Percentiles rank a stretch among this genome's conserved stretches.
Conservation (phyloP, 2,329 filamentous ascomycete genomes). For the Thelonectria blattea region DNA sequence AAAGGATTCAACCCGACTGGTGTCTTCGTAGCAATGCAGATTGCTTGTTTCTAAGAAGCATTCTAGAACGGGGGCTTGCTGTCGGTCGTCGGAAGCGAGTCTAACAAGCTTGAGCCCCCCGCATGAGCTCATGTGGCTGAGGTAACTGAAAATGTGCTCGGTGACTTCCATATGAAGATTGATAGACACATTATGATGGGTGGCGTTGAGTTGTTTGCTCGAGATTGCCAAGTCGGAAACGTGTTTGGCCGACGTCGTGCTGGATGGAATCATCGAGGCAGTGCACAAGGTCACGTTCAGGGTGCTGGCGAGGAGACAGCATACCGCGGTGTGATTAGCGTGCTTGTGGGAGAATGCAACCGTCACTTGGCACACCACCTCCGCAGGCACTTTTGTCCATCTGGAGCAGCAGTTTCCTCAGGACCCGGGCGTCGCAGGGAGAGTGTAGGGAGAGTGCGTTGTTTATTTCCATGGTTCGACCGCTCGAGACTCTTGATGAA, state of each 20-base stretch:
- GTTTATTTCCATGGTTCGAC: conserved; percentile 1
- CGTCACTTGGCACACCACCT: conserved; percentile 4
- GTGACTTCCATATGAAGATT: conserved; percentile 6
- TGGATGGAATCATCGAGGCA: conserved; percentile 9
- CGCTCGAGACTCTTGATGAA: background rate
- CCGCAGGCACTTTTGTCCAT: background rate
- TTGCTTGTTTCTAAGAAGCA: conserved; percentile 4
- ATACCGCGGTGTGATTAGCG: background rate
- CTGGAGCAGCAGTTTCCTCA: conserved; percentile 1
- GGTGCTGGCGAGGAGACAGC: background rate
- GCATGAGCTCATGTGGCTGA: background rate
- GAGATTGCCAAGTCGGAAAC: conserved; percentile 2
- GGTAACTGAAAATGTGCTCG: background rate
- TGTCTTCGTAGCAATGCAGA: background rate
- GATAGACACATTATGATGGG: background rate
- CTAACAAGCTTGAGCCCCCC: background rate
- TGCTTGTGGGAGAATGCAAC: background rate
- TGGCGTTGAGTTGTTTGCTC: background rate
- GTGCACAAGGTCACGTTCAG: conserved; percentile 19
- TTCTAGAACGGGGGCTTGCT: conserved; percentile 6
- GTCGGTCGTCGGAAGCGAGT: background rate
- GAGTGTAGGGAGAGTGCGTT: background rate
- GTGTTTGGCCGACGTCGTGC: background rate
- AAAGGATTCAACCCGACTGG: conserved; percentile 8
- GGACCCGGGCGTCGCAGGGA: conserved; percentile 3